Evolutionary conservation across 352 stramenopile genomes (phyloP), one percentile per base, ranked within the genome.

Genomic region (Proteromonas lacertae): DNA sequence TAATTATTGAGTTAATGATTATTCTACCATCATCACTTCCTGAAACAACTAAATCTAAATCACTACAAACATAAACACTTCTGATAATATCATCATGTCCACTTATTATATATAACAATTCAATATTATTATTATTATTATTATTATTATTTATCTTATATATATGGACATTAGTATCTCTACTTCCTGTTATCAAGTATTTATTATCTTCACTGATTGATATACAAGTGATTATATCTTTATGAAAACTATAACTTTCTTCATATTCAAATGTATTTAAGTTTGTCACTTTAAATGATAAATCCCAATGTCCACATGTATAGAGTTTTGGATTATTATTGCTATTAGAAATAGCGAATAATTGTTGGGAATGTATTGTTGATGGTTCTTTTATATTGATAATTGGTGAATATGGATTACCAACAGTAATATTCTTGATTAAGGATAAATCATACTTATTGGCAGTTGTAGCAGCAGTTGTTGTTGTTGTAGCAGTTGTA

Each of bases 1-100:
- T 53, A 10, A 58, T 36, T 12, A 72, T 43, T 25, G 55, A 63
- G 42, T 77, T 62, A 18, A 80, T 36, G 37, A 62, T 69, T 40
- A 77, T 56, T 20, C 39, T 56, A n/a, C 61, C 64, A 44, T 53
- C 52, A 32, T 51, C 26, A 2, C 47, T 56, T 29, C 55, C 61
- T 48, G 47, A 64, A 3, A 74, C 44, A 30, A 62, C 53, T 28
- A 71, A 41, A 55, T 75, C 64, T 19, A 78, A 33, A 8, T 42
- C 38, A 25, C 39, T 18, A 30, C 28, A 34, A 13, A 46, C 30
- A 13, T 25, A 25, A 19, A 51, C 6, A 22, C 29, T 31, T 6
- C 19, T 34, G n/a, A 51, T 19, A 7, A 24, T 10, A 7, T 38
- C 31, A 28, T 35, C 34, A 26, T 51, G 45, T n/a, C 45, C 45